These are phyloP conservation scores for Rhododendron mucronatum DNA, from an alignment of 148 eudicot genomes.

Conservation along the genomic window DNA sequence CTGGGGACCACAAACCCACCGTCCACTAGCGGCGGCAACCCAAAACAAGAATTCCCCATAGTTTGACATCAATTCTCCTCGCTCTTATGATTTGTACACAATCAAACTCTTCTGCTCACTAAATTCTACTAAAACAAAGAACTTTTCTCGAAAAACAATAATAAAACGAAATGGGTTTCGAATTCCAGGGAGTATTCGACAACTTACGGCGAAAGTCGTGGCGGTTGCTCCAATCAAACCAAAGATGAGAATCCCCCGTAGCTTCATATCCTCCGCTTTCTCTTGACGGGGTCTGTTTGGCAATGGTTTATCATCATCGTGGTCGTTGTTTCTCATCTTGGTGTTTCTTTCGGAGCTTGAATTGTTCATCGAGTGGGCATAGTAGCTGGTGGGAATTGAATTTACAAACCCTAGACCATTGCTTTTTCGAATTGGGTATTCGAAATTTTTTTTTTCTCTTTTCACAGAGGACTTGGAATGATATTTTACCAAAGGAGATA, in stretches of 20 bases:
- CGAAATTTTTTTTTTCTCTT: neutral
- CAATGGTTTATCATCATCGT: slow-evolving; percentile 11
- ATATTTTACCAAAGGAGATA: no score
- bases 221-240: slow-evolving; percentile 81
- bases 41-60: slow-evolving; percentile 59
- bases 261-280: slow-evolving; percentile 33
- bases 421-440: neutral
- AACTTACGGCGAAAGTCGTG: slow-evolving; percentile 65
- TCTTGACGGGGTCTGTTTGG: slow-evolving; percentile 22
- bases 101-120: neutral
- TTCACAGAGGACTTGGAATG: neutral
- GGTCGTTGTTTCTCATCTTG: slow-evolving; percentile 17
- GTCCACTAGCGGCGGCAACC: neutral
- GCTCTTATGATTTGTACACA: neutral
- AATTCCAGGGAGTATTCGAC: neutral
- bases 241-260: slow-evolving; percentile 65
- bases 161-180: neutral
- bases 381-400: neutral
- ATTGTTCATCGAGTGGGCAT: slow-evolving; percentile 3
- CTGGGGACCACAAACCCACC: neutral
- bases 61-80: slow-evolving; percentile 21
- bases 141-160: neutral
- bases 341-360: neutral
- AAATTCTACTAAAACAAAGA: neutral
- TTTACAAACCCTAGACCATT: slow-evolving; percentile 20